Base-by-base conservation (phyloP, 768 basidiomycete genomes). In the Lactarius psammicola region DNA sequence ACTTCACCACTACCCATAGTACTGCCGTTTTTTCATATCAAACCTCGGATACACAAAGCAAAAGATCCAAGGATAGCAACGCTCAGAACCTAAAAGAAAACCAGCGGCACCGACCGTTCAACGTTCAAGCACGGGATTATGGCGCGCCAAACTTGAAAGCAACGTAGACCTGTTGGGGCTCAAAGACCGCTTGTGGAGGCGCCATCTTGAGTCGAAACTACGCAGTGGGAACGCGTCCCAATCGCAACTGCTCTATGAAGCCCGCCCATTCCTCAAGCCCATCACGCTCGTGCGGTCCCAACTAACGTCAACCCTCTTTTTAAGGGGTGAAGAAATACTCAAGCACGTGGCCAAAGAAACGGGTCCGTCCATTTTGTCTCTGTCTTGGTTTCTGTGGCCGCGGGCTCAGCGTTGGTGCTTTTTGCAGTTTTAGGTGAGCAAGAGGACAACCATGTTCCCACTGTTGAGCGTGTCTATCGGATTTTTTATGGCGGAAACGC, bases 211-310 rank as follows among this genome's bases (percentile, higher is more conserved):
- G 13, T 74, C 74, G 40, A 78, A 75, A 70, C 67, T 76, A 23
- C 73, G 76, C 13, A 70, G 74, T n/a, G 78, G 81, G 55, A 80
- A 80, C 3, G 80, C 81, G 2, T 78, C 86, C 4, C 76, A 88
- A 20, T 88, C 88, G 1, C 80, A 78, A 28, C 71, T 38, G 5
- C 36, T 38, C 13, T 38, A 38, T 38, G 36, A 38, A 38, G 36
- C 13, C 36, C 36, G 36, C 15, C 36, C 36, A 1, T 77, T 85
- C 0, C 78, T 92, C 20, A 78, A 79, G n/a, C 91, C 90, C 0
- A 77, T 94, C 68, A 76, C 76, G 15, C 93, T 94, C 69, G 89
- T 93, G 15, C 85, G 79, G 20, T 85, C 88, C 0, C 78, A 80
- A 13, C 59, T 80, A 51, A 84, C 82, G 2, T 76, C 82, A 60